Percentiles rank a stretch among this genome's conserved stretches.
Conservation (phyloP, 176 grass and related monocot species). For the Elymus sibiricus region DNA sequence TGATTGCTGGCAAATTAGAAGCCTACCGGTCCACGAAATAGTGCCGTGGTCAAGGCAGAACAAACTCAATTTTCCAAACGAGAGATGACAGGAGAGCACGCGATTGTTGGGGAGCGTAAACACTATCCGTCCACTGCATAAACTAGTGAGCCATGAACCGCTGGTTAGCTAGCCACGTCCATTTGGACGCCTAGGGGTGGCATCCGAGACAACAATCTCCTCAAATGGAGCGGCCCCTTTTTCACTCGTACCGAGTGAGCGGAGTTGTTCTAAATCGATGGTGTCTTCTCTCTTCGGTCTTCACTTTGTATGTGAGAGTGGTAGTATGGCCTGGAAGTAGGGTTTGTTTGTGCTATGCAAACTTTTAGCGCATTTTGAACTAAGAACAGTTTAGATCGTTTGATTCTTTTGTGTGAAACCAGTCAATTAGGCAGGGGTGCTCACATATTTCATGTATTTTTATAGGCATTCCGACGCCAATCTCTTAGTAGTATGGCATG, state of each 20-base stretch:
- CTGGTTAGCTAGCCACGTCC: background rate
- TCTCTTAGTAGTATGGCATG: too few species aligned
- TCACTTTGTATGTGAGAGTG: too few species aligned
- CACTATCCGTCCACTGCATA: background rate
- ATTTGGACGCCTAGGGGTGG: background rate
- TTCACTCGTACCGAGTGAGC: background rate
- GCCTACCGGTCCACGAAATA: background rate
- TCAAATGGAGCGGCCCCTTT: background rate
- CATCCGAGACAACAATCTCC: background rate
- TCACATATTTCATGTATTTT: too few species aligned
- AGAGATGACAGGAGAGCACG: background rate
- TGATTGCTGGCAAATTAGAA: too few species aligned
- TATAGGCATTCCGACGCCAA: too few species aligned
- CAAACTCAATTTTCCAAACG: background rate
- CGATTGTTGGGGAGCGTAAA: background rate
- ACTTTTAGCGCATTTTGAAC: too few species aligned
- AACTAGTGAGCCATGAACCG: background rate
- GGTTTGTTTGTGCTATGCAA: too few species aligned
- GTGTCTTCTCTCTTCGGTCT: background rate
- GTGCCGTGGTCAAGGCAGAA: background rate
- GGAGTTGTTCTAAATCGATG: constrained; percentile 5
- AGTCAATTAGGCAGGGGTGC: too few species aligned
- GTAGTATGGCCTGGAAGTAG: too few species aligned
- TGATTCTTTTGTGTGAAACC: too few species aligned
- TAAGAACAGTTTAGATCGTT: too few species aligned